Percentiles rank a stretch among this genome's conserved stretches.
Conservation (phyloP, 495 filamentous ascomycete genomes). For the Penicillium canariense region DNA sequence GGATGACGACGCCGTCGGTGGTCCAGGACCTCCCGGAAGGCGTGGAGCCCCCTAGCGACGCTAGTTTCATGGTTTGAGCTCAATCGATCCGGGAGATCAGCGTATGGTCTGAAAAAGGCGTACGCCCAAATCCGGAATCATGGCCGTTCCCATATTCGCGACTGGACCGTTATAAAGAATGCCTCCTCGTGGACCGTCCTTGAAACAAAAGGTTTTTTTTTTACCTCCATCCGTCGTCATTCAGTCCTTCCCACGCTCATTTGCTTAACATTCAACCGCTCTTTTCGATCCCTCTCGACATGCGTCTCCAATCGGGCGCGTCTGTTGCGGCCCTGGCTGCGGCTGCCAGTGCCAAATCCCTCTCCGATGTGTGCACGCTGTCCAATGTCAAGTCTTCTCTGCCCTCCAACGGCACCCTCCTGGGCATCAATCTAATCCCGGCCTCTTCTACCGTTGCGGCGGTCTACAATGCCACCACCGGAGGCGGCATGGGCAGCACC, state of each 20-base stretch:
- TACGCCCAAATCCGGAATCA: conserved; percentile 1
- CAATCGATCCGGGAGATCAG: conserved; percentile 17
- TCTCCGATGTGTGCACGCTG: conserved; percentile 34
- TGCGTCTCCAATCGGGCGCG: conserved; percentile 24
- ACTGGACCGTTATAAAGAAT: not conserved
- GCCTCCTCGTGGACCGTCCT: not conserved
- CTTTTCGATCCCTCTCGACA: conserved; percentile 6
- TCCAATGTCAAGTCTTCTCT: conserved; percentile 31
- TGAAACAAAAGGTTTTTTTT: not conserved
- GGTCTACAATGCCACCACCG: conserved; percentile 25
- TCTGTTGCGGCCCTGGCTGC: conserved; percentile 28
- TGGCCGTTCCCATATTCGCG: not conserved
- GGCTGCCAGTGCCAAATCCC: conserved; percentile 28
- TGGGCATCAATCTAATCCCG: conserved; percentile 31
- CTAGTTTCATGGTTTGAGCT: conserved; percentile 7
- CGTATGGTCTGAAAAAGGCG: not conserved
- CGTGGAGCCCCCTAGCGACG: not conserved
- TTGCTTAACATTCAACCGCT: not conserved
- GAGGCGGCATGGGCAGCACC: conserved; percentile 12
- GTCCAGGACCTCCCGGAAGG: not conserved
- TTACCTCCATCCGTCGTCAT: not conserved
- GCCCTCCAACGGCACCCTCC: conserved; percentile 34
- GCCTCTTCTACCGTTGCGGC: conserved; percentile 27
- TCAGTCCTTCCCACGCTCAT: not conserved
- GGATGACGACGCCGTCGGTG: conserved; percentile 6